Percentiles rank a stretch among this genome's conserved stretches.
Conservation (phyloP, 164 flowering plant genomes). For the Nymphaea thermarum region DNA sequence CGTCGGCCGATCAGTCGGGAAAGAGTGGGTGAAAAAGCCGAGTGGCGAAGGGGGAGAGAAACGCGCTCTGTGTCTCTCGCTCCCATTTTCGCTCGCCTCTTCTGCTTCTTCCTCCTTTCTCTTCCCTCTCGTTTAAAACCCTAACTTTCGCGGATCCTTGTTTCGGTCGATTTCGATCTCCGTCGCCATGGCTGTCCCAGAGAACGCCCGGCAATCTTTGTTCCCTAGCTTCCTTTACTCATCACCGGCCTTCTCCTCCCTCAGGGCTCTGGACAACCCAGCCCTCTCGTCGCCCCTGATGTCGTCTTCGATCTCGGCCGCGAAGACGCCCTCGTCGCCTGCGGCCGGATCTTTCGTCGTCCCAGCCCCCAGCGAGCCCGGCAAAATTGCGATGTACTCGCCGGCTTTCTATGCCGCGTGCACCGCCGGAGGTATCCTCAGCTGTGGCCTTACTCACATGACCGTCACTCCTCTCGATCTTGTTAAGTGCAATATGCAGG, state of each 20-base stretch:
- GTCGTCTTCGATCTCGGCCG: neutral
- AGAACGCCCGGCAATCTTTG: conserved; percentile 2
- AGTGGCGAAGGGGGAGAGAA: neutral
- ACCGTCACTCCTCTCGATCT: conserved; percentile 90
- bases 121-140: neutral
- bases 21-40: neutral
- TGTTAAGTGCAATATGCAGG: conserved; percentile 97
- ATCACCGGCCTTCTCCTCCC: neutral
- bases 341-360: conserved; percentile 20
- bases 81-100: too few relatives aligned
- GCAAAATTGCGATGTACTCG: conserved; percentile 79
- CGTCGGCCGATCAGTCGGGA: neutral
- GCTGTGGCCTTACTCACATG: conserved; percentile 85
- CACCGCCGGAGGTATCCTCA: conserved; percentile 59
- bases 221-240: conserved; percentile 6
- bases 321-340: neutral
- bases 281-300: neutral
- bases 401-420: conserved; percentile 73
- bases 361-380: conserved; percentile 51
- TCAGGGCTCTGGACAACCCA: neutral
- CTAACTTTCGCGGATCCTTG: neutral
- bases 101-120: too few relatives aligned
- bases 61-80: neutral
- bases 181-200: conserved; percentile 1
- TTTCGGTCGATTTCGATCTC: neutral